These are phyloP conservation scores for Hebeloma cylindrosporum DNA, from an alignment of 768 basidiomycete genomes.

Conservation along the genomic window DNA sequence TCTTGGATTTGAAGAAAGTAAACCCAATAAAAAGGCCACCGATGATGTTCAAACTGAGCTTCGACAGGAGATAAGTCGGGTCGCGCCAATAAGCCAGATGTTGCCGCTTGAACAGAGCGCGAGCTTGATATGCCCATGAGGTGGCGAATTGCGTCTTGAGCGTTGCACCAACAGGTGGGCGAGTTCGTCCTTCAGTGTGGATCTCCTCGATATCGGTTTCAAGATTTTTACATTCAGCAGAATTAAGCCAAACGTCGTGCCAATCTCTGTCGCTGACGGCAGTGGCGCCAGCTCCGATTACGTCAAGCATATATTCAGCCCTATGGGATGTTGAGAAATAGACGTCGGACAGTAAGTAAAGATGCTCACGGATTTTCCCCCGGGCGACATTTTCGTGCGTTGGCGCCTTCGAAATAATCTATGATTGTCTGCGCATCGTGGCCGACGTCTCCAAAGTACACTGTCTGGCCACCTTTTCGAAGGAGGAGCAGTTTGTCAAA, in stretches of 20 bases:
- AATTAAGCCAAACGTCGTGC: conserved; percentile 49
- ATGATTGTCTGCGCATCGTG: conserved; percentile 59
- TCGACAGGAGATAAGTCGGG: conserved; percentile 61
- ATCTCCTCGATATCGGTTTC: conserved; percentile 45
- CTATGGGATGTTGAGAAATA: conserved; percentile 28
- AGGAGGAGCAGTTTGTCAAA: conserved; percentile 82
- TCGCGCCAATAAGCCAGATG: conserved; percentile 52
- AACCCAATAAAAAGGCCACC: conserved; percentile 61
- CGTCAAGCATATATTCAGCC: conserved; percentile 65
- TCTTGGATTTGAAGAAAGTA: conserved; percentile 60
- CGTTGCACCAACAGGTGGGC: conserved; percentile 37
- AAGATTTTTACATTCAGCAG: conserved; percentile 33
- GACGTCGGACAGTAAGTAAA: not conserved
- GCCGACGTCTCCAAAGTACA: conserved; percentile 76
- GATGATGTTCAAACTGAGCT: conserved; percentile 53
- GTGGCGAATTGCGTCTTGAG: conserved; percentile 50
- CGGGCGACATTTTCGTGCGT: conserved; percentile 58
- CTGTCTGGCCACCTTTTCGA: conserved; percentile 72
- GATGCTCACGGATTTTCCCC: conserved; percentile 70
- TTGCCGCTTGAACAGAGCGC: conserved; percentile 44
- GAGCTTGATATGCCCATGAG: conserved; percentile 50
- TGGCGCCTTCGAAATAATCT: conserved; percentile 74
- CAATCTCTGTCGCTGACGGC: conserved; percentile 55
- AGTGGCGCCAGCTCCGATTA: conserved; percentile 72
- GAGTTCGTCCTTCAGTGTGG: conserved; percentile 49